Base-by-base conservation (phyloP, 129 eudicot genomes). In the Pittosporum tobira region DNA sequence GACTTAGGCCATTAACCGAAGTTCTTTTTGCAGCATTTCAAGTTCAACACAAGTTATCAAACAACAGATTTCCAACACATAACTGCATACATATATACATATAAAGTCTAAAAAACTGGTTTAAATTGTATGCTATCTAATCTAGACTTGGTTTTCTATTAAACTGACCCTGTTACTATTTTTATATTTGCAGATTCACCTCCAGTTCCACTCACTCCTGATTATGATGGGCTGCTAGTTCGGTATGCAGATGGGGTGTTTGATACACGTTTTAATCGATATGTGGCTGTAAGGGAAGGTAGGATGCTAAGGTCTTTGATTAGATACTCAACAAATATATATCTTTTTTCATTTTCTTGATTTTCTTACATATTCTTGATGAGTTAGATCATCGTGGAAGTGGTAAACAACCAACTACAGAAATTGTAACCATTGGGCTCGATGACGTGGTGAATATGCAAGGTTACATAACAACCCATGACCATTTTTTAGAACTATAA, bases 201-300 rank as follows among this genome's bases (percentile, higher is more conserved):
- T 62, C 82, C 82, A 49, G 71, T 76, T 37, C 71, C 77, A 44
- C 43, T 76, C 14, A 67, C 78, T 47, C 77, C 75, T 44, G 78
- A 77, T 57, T 67, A 66, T 23, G 77, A 75, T 37, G 77, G 68
- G 48, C 82, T 73, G 31, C 42, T 67, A 49, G 71, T 77, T 27
- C 63, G 71, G 56, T 77, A 71, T 37, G 82, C 82, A 42, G 82
- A 77, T 63, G 82, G 82, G 22, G 72, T 77, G 53, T 68, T 62
- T 67, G 78, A 77, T 67, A 62, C 13, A 61, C 61, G 71, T 45
- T 27, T 50, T 51, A 58, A 77, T 45, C 61, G 70, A 1, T 77
- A 67, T 51, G 59, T 77, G 15, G 54, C 74, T 6, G 55, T 76
- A 24, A 62, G 68, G 47, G 81, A 76, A 76, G 81, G 81, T 76